Conservation (phyloP, 2,329 filamentous ascomycete genomes). For the Cordyceps javanica region DNA sequence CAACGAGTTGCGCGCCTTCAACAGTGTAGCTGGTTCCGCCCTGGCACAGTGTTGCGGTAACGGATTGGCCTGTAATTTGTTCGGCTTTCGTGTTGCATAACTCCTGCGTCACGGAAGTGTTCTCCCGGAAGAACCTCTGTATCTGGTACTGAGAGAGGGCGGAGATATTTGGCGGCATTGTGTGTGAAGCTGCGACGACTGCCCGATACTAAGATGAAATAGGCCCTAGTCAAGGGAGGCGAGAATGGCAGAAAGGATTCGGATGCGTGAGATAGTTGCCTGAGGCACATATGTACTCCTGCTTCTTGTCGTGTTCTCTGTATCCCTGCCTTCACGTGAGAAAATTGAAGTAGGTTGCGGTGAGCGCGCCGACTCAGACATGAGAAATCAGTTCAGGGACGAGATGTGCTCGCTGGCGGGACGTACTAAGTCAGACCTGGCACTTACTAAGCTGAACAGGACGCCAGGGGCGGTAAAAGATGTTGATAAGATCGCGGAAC, state of each 20-base stretch:
- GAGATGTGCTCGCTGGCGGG: too few species aligned
- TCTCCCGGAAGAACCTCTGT: background rate
- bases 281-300: background rate
- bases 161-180: background rate
- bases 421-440: too few species aligned
- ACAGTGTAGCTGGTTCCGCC: constrained; percentile 19
- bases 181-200: background rate
- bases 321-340: too few species aligned
- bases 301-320: too few species aligned
- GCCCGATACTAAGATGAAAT: background rate
- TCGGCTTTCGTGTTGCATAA: background rate
- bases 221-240: background rate
- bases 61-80: background rate
- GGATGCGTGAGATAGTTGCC: background rate
- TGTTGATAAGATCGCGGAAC: too few species aligned
- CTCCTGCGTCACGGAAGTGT: background rate
- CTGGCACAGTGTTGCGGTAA: constrained; percentile 7
- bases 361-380: too few species aligned
- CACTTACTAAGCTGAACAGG: too few species aligned
- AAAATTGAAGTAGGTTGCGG: too few species aligned
- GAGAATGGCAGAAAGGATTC: background rate
- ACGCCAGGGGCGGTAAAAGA: too few species aligned
- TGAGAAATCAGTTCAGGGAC: too few species aligned
- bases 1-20: constrained; percentile 7
- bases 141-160: background rate